A percentile compares a stretch with the other conserved stretches of the same genome.
Conservation (phyloP, 2,329 filamentous ascomycete genomes). For the Chlorencoelia australis region DNA sequence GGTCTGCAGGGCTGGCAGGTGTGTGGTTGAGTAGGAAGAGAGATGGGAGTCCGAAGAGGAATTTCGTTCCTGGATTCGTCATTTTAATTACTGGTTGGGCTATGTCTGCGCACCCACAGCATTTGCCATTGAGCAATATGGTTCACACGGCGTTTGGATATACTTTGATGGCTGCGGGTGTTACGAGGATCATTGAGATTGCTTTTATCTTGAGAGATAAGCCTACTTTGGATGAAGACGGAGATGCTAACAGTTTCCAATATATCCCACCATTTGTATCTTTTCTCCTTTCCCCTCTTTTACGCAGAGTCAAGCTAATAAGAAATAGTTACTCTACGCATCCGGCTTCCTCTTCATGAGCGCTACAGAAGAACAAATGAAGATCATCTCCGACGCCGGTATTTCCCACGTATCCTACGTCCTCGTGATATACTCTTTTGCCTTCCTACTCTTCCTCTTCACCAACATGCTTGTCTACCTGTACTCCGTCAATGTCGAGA, state of each 20-base stretch:
- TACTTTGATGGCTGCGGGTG: conserved; percentile 82
- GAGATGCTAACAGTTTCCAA: conserved; percentile 64
- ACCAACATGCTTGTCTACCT: conserved; percentile 76
- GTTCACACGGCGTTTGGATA: conserved; percentile 88
- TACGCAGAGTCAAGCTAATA: too few species aligned
- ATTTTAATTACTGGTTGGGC: conserved; percentile 89
- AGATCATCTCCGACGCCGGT: conserved; percentile 58
- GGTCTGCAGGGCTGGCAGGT: conserved; percentile 83
- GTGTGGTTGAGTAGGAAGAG: conserved; percentile 84
- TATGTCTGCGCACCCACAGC: conserved; percentile 87
- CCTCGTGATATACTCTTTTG: conserved; percentile 80
- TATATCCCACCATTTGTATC: conserved; percentile 61
- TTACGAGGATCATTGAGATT: conserved; percentile 82
- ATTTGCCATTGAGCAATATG: conserved; percentile 72
- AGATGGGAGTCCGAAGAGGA: conserved; percentile 78
- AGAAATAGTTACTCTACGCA: conserved; percentile 67
- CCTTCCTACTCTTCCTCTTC: conserved; percentile 86
- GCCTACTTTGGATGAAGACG: conserved; percentile 53
- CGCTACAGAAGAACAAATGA: conserved; percentile 94
- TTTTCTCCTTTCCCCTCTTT: conserved; percentile 25
- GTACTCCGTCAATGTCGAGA: conserved; percentile 53
- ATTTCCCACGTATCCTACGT: conserved; percentile 90
- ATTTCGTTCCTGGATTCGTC: conserved; percentile 86
- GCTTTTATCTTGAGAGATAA: conserved; percentile 75
- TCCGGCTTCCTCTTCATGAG: conserved; percentile 97